Base-by-base conservation (phyloP, 305 asterid species). In the Ilex paraguariensis region DNA sequence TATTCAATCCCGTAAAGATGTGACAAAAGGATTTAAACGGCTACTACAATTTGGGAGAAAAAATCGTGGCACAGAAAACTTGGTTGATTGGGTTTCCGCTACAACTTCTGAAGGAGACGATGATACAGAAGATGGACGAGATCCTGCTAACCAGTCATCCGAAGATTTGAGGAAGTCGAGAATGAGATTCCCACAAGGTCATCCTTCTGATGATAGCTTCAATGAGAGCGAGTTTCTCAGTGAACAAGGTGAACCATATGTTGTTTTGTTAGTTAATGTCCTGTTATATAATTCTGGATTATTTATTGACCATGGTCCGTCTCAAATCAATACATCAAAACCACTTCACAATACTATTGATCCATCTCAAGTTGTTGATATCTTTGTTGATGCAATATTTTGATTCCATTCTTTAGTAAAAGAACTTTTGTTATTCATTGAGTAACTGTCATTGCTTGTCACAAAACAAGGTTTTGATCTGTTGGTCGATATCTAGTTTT, bases 121-220 rank as follows among this genome's bases (percentile, higher is more conserved):
- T 62, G 94, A 83, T 70, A 64, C 82, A 16, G 97, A 87, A 78
- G 97, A 89, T 72, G 86, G 86, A n/a, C 76, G 87, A 36, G 97
- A 89, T 73, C 77, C 73, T 59, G 67, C 88, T 66, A 74, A 74
- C 72, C 86, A 85, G 62, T 83, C 81, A 56, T 83, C 91, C 9
- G 91, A 87, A 66, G 95, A 89, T 70, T 77, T 81, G 49, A 74
- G 84, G 72, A 87, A 81, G 78, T 81, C 94, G 31, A 84, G 95
- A 75, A 88, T 88, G 96, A 89, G 95, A 64, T 75, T 77, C 68
- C 66, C 73, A 60, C 87, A 78, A 53, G 87, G 86, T 70, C 90
- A 83, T 72, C 85, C 88, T 71, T 82, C 84, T 39, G 96, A 85
- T 57, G 89, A 87, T 57, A 69, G 82, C 72, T 85, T 82, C 77